A percentile compares a stretch with the other conserved stretches of the same genome.
Conservation (phyloP, 176 grass and related monocot genomes). For the Zoysia pacifica region DNA sequence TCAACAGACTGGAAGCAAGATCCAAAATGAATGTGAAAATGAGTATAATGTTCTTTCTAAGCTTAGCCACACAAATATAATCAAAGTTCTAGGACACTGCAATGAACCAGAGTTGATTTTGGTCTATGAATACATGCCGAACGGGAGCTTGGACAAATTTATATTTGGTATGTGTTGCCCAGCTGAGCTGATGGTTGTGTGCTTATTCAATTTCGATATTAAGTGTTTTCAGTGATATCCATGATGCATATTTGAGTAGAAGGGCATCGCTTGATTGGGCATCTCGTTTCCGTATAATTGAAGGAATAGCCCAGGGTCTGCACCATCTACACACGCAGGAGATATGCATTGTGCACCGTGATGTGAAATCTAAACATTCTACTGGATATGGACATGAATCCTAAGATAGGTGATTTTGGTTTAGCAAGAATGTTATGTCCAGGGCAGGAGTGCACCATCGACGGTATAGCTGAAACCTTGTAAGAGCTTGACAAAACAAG, state of each 20-base stretch:
- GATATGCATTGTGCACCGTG: not conserved
- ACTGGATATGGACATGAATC: not conserved
- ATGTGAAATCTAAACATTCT: not conserved
- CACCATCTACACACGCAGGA: too few relatives aligned
- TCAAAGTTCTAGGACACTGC: not conserved
- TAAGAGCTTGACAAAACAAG: not conserved
- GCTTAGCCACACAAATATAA: not conserved
- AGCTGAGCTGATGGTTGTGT: not conserved
- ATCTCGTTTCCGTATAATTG: too few relatives aligned
- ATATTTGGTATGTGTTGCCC: not conserved
- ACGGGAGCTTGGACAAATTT: not conserved
- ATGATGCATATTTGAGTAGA: too few relatives aligned
- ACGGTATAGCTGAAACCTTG: not conserved
- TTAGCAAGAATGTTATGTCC: not conserved
- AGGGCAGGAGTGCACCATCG: not conserved
- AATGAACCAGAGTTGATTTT: not conserved
- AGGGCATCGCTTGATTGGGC: too few relatives aligned
- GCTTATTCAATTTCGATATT: not conserved
- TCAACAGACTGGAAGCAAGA: too few relatives aligned
- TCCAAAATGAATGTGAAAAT: not conserved
- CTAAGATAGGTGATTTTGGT: conserved; percentile 27
- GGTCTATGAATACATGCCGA: not conserved
- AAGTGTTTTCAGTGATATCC: too few relatives aligned
- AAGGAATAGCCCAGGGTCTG: too few relatives aligned
- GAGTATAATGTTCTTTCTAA: not conserved